These are phyloP conservation scores for Phoenix dactylifera DNA, from an alignment of 176 grass and related monocot species.

Conservation along the genomic window DNA sequence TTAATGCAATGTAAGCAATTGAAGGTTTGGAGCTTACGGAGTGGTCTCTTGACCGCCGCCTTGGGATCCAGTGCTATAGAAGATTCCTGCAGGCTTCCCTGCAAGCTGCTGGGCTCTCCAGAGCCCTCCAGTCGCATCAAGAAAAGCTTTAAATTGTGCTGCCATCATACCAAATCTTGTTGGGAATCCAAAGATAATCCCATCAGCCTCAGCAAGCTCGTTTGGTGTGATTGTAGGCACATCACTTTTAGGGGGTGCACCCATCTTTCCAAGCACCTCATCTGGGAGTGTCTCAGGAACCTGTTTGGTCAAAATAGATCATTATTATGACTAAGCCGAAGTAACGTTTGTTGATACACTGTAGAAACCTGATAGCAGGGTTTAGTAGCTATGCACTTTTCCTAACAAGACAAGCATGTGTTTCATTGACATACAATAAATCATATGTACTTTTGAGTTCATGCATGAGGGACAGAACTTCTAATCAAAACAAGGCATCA, in stretches of 20 bases:
- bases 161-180: slow-evolving; percentile 76
- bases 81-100: slow-evolving; percentile 60
- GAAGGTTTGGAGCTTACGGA: slow-evolving; percentile 22
- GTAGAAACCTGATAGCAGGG: no score
- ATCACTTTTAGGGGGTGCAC: slow-evolving; percentile 39
- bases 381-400: no score
- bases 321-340: background rate
- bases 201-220: slow-evolving; percentile 46
- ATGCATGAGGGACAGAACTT: no score
- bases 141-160: slow-evolving; percentile 54
- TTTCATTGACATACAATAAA: no score
- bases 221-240: slow-evolving; percentile 35
- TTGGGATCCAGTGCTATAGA: slow-evolving; percentile 61
- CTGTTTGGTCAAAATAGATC: slow-evolving; percentile 15
- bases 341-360: no score
- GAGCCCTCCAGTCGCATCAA: slow-evolving; percentile 48
- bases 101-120: slow-evolving; percentile 57
- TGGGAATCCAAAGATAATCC: slow-evolving; percentile 58
- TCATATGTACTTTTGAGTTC: no score
- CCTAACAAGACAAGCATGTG: no score
- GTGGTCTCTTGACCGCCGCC: slow-evolving; percentile 78
- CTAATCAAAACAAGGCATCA: no score
- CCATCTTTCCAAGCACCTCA: slow-evolving; percentile 54
- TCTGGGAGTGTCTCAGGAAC: slow-evolving; percentile 56
- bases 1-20: no score